Evolutionary conservation across 2,329 filamentous ascomycete species (phyloP).

Genomic region (Coniella lustricola): DNA sequence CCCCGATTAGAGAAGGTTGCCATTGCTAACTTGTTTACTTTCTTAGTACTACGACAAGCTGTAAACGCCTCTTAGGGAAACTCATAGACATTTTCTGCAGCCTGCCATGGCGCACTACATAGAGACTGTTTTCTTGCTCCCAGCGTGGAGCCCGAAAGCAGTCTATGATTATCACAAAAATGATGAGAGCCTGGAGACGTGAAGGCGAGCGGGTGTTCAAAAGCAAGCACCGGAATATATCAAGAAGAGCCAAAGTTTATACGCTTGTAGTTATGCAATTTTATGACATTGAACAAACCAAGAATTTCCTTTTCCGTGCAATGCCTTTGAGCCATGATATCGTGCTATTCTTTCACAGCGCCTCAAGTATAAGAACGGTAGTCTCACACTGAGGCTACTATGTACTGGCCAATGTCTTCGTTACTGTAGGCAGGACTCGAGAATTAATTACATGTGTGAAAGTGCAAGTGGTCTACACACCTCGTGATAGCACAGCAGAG

Average conservation of each 20-base stretch:
- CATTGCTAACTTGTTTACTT: slow-evolving; percentile 29
- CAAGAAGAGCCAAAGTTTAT: slow-evolving; percentile 26
- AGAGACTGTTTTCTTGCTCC: slow-evolving; percentile 29
- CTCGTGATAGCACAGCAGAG: too few relatives aligned
- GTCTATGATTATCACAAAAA: slow-evolving; percentile 10
- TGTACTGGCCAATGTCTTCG: too few relatives aligned
- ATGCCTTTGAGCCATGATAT: too few relatives aligned
- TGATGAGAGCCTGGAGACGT: slow-evolving; percentile 3
- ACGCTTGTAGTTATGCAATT: slow-evolving; percentile 35
- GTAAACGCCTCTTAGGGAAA: slow-evolving; percentile 52
- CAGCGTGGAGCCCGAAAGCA: slow-evolving; percentile 19
- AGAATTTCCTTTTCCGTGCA: background rate
- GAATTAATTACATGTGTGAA: too few relatives aligned
- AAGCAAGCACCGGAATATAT: slow-evolving; percentile 28
- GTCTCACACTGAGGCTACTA: too few relatives aligned
- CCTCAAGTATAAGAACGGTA: too few relatives aligned
- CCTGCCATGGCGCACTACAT: slow-evolving; percentile 34
- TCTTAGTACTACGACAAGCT: slow-evolving; percentile 96
- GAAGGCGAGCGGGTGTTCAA: slow-evolving; percentile 5
- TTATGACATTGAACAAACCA: slow-evolving; percentile 11
- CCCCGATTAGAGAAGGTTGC: background rate
- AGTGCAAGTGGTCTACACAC: too few relatives aligned
- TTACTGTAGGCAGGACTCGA: too few relatives aligned
- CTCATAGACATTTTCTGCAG: slow-evolving; percentile 36
- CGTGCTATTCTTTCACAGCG: too few relatives aligned